Evolutionary conservation across 345 rosid species (phyloP).

Genomic region (Erodium maritimum): DNA sequence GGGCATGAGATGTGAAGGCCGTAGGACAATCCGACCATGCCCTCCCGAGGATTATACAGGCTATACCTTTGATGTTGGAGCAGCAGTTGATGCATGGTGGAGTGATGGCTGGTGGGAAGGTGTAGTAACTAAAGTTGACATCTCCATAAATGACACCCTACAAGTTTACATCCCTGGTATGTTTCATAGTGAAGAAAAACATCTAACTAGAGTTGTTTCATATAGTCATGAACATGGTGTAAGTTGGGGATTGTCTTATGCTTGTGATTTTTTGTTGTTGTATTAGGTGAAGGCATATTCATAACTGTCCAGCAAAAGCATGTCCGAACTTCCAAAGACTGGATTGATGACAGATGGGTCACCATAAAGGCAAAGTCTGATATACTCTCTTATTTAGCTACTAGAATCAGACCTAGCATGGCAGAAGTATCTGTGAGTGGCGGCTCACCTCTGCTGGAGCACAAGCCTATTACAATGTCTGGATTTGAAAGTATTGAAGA

Average conservation of each 20-base stretch:
- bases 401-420: slow-evolving; percentile 5
- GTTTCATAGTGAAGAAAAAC: not conserved
- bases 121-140: slow-evolving; percentile 14
- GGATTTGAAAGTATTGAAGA: slow-evolving; percentile 7
- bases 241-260: not conserved
- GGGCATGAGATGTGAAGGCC: slow-evolving; percentile 33
- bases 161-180: slow-evolving; percentile 38
- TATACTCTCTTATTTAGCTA: slow-evolving; percentile 13
- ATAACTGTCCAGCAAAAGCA: slow-evolving; percentile 16
- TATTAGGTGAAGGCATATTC: slow-evolving; percentile 26
- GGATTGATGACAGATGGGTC: slow-evolving; percentile 35
- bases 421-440: slow-evolving; percentile 3
- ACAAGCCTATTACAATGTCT: not conserved
- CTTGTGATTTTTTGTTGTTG: not conserved
- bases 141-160: slow-evolving; percentile 11
- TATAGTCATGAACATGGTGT: not conserved
- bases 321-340: slow-evolving; percentile 31
- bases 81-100: slow-evolving; percentile 43
- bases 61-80: slow-evolving; percentile 16
- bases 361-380: slow-evolving; percentile 22
- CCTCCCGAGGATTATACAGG: slow-evolving; percentile 15
- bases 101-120: slow-evolving; percentile 52
- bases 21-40: slow-evolving; percentile 28
- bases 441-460: slow-evolving; percentile 8
- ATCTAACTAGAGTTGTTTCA: not conserved